A percentile compares a stretch with the other conserved stretches of the same genome.
phyloP scores from a whole-genome alignment of 768 basidiomycete species.

The Boletus bicolor region DNA sequence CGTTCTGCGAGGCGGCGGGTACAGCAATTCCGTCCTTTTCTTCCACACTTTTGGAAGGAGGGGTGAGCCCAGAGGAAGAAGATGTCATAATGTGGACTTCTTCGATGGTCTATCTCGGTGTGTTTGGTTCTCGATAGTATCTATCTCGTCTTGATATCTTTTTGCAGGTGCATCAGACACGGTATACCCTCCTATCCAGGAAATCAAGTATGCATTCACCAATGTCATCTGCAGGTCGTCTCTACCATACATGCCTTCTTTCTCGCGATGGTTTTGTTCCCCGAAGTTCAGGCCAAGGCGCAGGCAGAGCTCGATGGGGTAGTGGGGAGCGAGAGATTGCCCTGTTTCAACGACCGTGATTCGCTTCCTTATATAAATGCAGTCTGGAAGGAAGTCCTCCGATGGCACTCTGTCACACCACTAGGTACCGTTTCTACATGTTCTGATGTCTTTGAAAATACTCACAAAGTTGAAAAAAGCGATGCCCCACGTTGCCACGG shows the following conservation, averaged over 20 bases:
- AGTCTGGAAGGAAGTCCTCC: conserved; percentile 23
- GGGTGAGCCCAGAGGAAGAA: conserved; percentile 15
- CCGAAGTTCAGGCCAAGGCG: conserved; percentile 24
- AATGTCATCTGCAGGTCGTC: conserved; percentile 4
- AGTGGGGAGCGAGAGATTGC: conserved; percentile 21
- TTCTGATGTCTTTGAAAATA: background rate
- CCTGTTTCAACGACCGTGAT: conserved; percentile 18
- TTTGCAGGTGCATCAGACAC: conserved; percentile 45
- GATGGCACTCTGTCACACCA: conserved; percentile 22
- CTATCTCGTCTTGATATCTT: background rate
- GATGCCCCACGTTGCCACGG: conserved; percentile 13
- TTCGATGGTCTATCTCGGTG: conserved; percentile 7
- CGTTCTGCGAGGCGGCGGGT: conserved; percentile 11
- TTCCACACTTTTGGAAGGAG: conserved; percentile 11
- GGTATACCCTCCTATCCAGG: conserved; percentile 32
- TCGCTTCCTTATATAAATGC: conserved; percentile 28
- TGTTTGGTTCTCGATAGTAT: background rate
- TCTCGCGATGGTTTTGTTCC: conserved; percentile 24
- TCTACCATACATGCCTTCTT: conserved; percentile 22
- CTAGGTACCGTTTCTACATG: conserved; percentile 20
- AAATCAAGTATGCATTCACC: conserved; percentile 27
- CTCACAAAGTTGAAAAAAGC: background rate
- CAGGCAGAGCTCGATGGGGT: conserved; percentile 25
- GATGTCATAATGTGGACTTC: conserved; percentile 22
- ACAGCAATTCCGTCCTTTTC: conserved; percentile 21